Percentiles rank a stretch among this genome's conserved stretches.
Evolutionary conservation across 192 early-diverging fungal genomes (phyloP).

Genomic region (Coemansia sp.): DNA sequence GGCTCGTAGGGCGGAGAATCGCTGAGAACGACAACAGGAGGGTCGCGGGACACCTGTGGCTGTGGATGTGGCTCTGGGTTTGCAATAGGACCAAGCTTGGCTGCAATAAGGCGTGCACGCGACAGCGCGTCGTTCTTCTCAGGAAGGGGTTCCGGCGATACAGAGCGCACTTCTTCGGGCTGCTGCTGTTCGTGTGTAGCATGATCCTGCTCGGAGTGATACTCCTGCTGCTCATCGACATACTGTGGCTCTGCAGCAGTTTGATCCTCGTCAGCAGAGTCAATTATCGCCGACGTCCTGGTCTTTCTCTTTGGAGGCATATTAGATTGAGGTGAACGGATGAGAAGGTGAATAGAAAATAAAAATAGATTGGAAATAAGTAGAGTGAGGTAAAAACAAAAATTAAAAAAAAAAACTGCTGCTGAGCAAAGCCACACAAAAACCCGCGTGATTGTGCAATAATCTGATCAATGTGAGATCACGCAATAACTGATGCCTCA

Average conservation of each 20-base stretch:
- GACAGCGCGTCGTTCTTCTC: conserved; percentile 67
- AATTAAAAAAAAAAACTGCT: no score
- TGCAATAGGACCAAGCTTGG: conserved; percentile 54
- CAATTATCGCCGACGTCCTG: not conserved
- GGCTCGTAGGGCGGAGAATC: conserved; percentile 9
- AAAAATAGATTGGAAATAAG: no score
- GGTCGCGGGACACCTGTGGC: no score
- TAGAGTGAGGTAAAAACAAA: no score
- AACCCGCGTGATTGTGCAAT: no score
- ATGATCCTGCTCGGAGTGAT: no score
- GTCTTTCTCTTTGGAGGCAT: conserved; percentile 2
- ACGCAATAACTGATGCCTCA: conserved; percentile 1
- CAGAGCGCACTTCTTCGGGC: conserved; percentile 3
- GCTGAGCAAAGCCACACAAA: not conserved
- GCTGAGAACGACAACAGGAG: no score
- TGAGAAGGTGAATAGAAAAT: no score
- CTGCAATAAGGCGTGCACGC: conserved; percentile 77
- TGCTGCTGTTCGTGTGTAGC: not conserved
- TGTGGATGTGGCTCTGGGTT: conserved; percentile 5
- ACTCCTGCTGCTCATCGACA: conserved; percentile 2
- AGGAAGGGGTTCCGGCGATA: conserved; percentile 9
- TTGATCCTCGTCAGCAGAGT: no score
- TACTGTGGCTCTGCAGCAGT: no score
- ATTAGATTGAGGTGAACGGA: no score
- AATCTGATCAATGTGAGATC: not conserved